A percentile compares a stretch with the other conserved stretches of the same genome.
Conservation (phyloP, 2,329 filamentous ascomycete species). For the Nemania diffusa region DNA sequence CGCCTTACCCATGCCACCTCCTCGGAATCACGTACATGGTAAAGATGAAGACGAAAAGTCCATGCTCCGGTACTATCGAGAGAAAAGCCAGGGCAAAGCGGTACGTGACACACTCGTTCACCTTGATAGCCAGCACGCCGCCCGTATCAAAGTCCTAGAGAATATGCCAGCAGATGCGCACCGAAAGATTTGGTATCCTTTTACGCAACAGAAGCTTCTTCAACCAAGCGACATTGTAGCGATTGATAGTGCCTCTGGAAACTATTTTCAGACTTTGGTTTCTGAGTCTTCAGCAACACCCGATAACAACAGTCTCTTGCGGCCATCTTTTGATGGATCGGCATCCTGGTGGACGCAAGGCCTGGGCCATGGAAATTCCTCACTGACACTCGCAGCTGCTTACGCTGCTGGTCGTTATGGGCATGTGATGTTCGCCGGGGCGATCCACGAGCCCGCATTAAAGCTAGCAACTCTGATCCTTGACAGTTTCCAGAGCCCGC, state of each 20-base stretch:
- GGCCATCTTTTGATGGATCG: slow-evolving; percentile 81
- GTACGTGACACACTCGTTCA: slow-evolving; percentile 60
- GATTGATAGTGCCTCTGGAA: slow-evolving; percentile 83
- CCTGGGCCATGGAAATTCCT: slow-evolving; percentile 80
- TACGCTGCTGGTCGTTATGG: slow-evolving; percentile 86
- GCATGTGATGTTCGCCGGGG: slow-evolving; percentile 87
- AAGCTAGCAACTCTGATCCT: slow-evolving; percentile 74
- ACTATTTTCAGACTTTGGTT: slow-evolving; percentile 74
- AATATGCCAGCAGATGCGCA: slow-evolving; percentile 70
- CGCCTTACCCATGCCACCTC: slow-evolving; percentile 69
- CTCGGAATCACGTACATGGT: slow-evolving; percentile 42
- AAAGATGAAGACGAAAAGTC: slow-evolving; percentile 57
- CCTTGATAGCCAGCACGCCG: slow-evolving; percentile 64
- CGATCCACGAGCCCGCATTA: slow-evolving; percentile 81
- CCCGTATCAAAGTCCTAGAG: slow-evolving; percentile 71
- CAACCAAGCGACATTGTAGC: slow-evolving; percentile 71
- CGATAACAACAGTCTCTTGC: slow-evolving; percentile 55
- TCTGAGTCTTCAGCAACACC: slow-evolving; percentile 7
- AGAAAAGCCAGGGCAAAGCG: slow-evolving; percentile 52
- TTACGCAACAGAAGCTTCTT: slow-evolving; percentile 80
- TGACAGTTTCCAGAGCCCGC: slow-evolving; percentile 67
- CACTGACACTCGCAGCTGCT: slow-evolving; percentile 77
- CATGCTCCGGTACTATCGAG: slow-evolving; percentile 71
- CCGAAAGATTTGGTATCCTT: slow-evolving; percentile 83
- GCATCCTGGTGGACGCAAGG: slow-evolving; percentile 95